A percentile compares a stretch with the other conserved stretches of the same genome.
These are phyloP conservation scores for Plasmopara muralis DNA, from an alignment of 352 stramenopile species.

Conservation along the genomic window DNA sequence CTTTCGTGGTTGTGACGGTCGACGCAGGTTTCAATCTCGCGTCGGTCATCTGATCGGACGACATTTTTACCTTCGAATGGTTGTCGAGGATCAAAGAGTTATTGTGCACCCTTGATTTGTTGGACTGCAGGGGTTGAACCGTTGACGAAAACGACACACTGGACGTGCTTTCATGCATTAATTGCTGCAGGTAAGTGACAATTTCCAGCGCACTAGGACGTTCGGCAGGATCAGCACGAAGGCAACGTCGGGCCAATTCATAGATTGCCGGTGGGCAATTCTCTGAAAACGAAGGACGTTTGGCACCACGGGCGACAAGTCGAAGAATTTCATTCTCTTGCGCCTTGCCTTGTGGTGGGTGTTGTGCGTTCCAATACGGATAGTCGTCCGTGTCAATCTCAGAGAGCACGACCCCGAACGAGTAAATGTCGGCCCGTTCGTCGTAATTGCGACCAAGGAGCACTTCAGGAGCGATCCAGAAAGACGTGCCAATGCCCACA, in stretches of 20 bases:
- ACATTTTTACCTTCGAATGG: slow-evolving; percentile 15
- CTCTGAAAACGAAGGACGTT: slow-evolving; percentile 44
- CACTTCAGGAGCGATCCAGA: slow-evolving; percentile 51
- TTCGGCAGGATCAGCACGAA: slow-evolving; percentile 43
- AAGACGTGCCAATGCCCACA: slow-evolving; percentile 30
- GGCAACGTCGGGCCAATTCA: slow-evolving; percentile 40
- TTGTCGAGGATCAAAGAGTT: slow-evolving; percentile 16
- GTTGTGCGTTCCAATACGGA: slow-evolving; percentile 27
- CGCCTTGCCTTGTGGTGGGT: slow-evolving; percentile 32
- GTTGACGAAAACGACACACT: slow-evolving; percentile 16
- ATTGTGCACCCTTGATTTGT: slow-evolving; percentile 18
- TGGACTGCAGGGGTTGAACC: slow-evolving; percentile 11
- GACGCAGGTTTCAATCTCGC: slow-evolving; percentile 5
- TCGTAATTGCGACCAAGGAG: slow-evolving; percentile 45
- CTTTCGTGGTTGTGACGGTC: slow-evolving; percentile 2
- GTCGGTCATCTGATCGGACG: slow-evolving; percentile 2
- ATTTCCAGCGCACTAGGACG: slow-evolving; percentile 52
- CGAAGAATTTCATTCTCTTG: slow-evolving; percentile 59
- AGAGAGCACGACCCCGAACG: slow-evolving; percentile 44
- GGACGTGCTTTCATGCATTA: slow-evolving; percentile 23
- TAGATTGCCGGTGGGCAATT: slow-evolving; percentile 43
- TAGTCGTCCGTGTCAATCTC: slow-evolving; percentile 50
- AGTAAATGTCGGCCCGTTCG: slow-evolving; percentile 51
- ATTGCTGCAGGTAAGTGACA: slow-evolving; percentile 41
- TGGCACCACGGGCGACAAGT: slow-evolving; percentile 40